Base-by-base conservation (phyloP, 352 stramenopile species). In the Globisporangium acanthophoron region DNA sequence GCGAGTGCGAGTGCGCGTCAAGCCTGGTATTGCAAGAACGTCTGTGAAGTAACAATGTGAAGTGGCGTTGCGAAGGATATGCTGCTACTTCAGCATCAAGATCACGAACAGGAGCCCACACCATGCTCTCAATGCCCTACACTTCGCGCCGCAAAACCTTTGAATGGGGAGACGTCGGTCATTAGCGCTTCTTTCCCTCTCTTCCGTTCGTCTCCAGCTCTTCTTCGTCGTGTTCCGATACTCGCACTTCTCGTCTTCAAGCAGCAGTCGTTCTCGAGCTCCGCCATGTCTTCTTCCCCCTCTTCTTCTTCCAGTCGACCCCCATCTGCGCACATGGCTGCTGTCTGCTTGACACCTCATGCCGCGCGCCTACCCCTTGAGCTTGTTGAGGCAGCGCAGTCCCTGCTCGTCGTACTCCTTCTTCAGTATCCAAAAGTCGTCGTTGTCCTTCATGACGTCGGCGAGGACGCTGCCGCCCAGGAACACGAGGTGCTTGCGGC, bases 401-500 rank as follows among this genome's bases (percentile, higher is more conserved):
- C 94, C 94, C 44, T 97, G 79, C 71, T 98, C 95, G 47, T 98
- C 85, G 73, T 96, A 98, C 60, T 98, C 92, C 53, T 79, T 79
- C 73, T 97, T 97, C 13, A 90, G 88, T 61, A 97, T 92, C 95
- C 95, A 98, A 67, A 98, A 97, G 52, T 96, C 85, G 62, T 94
- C 73, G 43, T 92, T 91, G 74, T 97, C 86, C 70, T 95, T 96
- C 88, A 98, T 97, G 51, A 97, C 80, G 59, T 98, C 92, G 24
- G 85, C 95, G 20, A 98, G 76, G 52, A 98, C 89, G 53, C 81
- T 93, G 46, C 92, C 95, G 58, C 95, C 95, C 0, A 96, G 71
- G 66, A 98, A 98, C 16, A 98, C 95, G 39, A 98, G 66, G 74
- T 98, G 92, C 85, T 98, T 98, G 56, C 95, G 87, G 39, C 90